Base-by-base conservation (phyloP, 2,329 filamentous ascomycete genomes). In the Ophiostoma himal-ulmi region DNA sequence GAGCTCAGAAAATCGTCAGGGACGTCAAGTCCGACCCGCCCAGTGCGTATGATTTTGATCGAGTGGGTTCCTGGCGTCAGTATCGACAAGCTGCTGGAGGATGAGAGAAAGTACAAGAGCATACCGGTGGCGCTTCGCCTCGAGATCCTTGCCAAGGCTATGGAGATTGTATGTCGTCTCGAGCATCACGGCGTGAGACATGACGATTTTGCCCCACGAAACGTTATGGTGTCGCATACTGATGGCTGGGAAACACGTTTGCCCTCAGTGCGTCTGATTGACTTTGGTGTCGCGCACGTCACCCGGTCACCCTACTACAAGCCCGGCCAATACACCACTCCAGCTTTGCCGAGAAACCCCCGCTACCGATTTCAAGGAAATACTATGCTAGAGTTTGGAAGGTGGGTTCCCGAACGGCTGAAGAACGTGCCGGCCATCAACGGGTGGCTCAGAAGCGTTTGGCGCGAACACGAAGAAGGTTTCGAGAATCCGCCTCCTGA, bases 121-220 rank as follows among this genome's bases (percentile, higher is more conserved):
- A 60, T 71, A 36, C 22, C 68, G 3, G n/a, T 52, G 1, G 54
- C 64, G 54, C 57, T 41, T 39, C 67, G 65, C 7, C 68, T 72
- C 26, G 65, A 67, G 34, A 8, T 71, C 36, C 13, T 71, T 17
- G 69, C 67, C 60, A 52, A 37, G 5, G 57, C 44, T 22, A 54
- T 69, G 39, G 71, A 72, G 26, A 64, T 22, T 8, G 10, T 68
- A 2, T 52, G 52, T 14, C 30, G 20, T 2, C 57, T 71, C 20
- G 22, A 37, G 11, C 67, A 64, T 10, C 30, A 68, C 37, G 69
- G 69, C 44, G 69, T 72, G 26, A 34, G 17, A 13, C 71, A 72
- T 17, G 3, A 52, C 14, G 71, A 72, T 48, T 62, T 70, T 39
- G 37, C 44, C 17, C 70, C 67, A 48, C 41, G 68, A 3, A 70